Conservation (phyloP, 1,284 basidiomycete genomes). For the Spongispora temasekensis region DNA sequence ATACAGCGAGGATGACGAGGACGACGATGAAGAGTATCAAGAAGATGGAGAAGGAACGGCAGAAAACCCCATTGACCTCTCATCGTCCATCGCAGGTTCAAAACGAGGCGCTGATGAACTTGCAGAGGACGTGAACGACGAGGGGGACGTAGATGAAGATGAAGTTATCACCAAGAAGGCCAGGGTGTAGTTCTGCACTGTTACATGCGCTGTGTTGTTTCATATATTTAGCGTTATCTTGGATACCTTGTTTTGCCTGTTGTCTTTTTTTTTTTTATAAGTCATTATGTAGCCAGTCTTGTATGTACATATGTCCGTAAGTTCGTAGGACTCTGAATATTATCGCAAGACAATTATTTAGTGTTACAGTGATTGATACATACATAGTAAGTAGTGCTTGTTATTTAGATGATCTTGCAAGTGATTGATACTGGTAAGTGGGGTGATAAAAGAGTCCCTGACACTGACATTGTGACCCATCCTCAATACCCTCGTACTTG, state of each 20-base stretch:
- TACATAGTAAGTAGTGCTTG: no score
- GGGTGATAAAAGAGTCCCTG: no score
- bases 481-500: conserved; percentile 27
- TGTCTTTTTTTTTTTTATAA: conserved; percentile 14
- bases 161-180: conserved; percentile 22
- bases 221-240: conserved; percentile 3
- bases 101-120: conserved; percentile 32
- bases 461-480: no score
- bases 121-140: conserved; percentile 11
- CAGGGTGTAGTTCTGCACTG: conserved; percentile 20
- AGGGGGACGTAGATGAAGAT: conserved; percentile 13
- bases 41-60: conserved; percentile 16
- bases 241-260: neutral
- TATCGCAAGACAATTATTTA: no score
- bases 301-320: conserved; percentile 2
- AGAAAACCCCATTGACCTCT: conserved; percentile 11
- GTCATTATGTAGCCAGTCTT: conserved; percentile 14
- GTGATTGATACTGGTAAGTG: no score
- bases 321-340: neutral
- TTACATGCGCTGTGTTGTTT: neutral
- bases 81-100: conserved; percentile 11
- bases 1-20: conserved; percentile 21
- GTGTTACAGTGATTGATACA: no score
- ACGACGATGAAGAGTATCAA: conserved; percentile 24
- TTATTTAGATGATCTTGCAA: neutral